Evolutionary conservation across 768 basidiomycete species (phyloP), one percentile per base, ranked within the genome.

Genomic region (Leccinellum luteum): DNA sequence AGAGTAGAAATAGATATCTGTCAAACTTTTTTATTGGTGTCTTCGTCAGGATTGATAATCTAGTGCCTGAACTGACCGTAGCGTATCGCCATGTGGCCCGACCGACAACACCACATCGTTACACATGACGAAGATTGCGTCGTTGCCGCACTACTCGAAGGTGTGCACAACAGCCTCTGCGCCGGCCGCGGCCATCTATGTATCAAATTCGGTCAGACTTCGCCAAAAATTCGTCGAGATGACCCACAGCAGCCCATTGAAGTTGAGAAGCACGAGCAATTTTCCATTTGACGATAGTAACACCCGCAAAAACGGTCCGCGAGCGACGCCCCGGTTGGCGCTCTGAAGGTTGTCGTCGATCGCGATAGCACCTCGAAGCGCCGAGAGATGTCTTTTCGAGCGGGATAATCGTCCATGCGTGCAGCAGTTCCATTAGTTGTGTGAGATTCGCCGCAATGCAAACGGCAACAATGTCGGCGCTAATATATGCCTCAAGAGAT

Each of bases 131-230:
- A 94, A 78, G 48, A 98, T 89, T 0, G 94, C 93, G 72, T 99
- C 95, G 67, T 94, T 93, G 1, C 95, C 94, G 70, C 94, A 98
- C 97, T 97, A 99, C 66, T 89, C 90, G 0, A 94, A 86, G 62
- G 88, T 87, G 34, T 78, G 77, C 3, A 90, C 79, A 4, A 77
- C 71, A 3, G 85, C 88, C 21, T 84, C 79, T 0, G 80, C 83
- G 6, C 78, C 83, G 31, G 83, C 79, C 28, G 75, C 27, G 27
- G 27, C 27, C 27, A 27, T 77, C 10, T 71, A 77, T 2, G 90
- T 89, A 56, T 94, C 85, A 62, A 92, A 94, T 68, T 97, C 94
- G 3, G 92, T 90, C 63, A 96, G 80, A 64, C 82, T 90, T 43
- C 92, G 82, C 60, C 91, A 87, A 68, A 98, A 98, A 71, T 98